Evolutionary conservation across 140 eudicot genomes (phyloP).

Genomic region (Flaveria floridana): DNA sequence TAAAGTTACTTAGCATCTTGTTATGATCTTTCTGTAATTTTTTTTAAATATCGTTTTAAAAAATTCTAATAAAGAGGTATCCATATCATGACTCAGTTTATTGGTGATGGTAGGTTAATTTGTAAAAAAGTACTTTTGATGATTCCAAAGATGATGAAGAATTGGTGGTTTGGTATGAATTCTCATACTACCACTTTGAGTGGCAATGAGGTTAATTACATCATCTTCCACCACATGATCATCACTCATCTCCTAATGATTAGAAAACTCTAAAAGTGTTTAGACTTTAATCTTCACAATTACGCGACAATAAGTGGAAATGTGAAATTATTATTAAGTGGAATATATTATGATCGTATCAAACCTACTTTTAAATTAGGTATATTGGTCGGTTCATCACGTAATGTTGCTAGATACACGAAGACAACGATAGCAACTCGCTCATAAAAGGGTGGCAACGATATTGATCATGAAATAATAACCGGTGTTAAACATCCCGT

Average conservation of each 20-base stretch:
- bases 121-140: slow-evolving; percentile 8
- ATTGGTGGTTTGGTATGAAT: slow-evolving; percentile 28
- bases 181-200: slow-evolving; percentile 23
- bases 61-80: background rate
- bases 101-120: background rate
- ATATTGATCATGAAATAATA: no score
- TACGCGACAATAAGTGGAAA: slow-evolving; percentile 22
- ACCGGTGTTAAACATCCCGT: no score
- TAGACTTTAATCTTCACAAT: background rate
- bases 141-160: slow-evolving; percentile 28
- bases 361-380: no score
- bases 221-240: slow-evolving; percentile 19
- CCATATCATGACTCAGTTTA: background rate
- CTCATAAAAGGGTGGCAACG: no score
- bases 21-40: no score
- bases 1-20: no score
- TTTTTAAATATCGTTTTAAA: no score
- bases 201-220: slow-evolving; percentile 12
- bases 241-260: slow-evolving; percentile 32
- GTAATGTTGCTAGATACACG: no score
- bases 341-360: no score
- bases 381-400: no score
- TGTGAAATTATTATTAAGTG: background rate
- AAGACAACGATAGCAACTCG: no score
- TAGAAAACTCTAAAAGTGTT: slow-evolving; percentile 2